Evolutionary conservation across 495 filamentous ascomycete genomes (phyloP), one percentile per base, ranked within the genome.

Genomic region (Aspergillus mulundensis): DNA sequence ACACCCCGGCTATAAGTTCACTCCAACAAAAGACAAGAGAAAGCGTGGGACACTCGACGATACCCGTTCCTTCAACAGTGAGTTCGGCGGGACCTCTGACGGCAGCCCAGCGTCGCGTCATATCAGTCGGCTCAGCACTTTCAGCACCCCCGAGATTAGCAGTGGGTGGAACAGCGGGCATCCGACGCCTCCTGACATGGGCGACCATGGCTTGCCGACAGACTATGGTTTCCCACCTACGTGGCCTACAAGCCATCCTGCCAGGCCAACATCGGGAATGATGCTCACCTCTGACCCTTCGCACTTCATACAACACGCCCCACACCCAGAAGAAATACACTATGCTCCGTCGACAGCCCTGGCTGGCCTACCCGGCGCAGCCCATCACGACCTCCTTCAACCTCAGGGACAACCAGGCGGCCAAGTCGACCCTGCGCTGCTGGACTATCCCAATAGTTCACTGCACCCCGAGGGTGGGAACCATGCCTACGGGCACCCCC

Each of bases 1-100:
- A 11, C 90, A 95, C 63, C 94, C 94, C 1, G 86, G 87, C 28
- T 98, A 98, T 77, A 97, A 96, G 70, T 98, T 97, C 72, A 86
- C 90, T 36, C 94, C 94, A 2, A 80, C 85, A 48, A 96, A 96
- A 69, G 76, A 85, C 53, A 84, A 76, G 54, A 72, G 75, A 50
- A 84, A 80, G 60, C 39, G 66, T 63, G 63, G 58, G 30, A 68
- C 63, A 36, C 66, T 70, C 43, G 78, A 72, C 38, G 74, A 68
- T 42, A 66, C 67, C 15, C 41, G 48, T 42, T 28, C 15, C 24
- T 53, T 55, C 40, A 16, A 14, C 10, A n/a, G 44, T 7, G 23
- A 28, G 5, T 21, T 10, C 12, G 53, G 57, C 14, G 42, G 52
- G 20, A 60, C 59, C 54, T 60, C 66, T 24, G 58, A 59, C 28